Evolutionary conservation across 2,329 filamentous ascomycete genomes (phyloP).

Genomic region (Fonsecaea pedrosoi): DNA sequence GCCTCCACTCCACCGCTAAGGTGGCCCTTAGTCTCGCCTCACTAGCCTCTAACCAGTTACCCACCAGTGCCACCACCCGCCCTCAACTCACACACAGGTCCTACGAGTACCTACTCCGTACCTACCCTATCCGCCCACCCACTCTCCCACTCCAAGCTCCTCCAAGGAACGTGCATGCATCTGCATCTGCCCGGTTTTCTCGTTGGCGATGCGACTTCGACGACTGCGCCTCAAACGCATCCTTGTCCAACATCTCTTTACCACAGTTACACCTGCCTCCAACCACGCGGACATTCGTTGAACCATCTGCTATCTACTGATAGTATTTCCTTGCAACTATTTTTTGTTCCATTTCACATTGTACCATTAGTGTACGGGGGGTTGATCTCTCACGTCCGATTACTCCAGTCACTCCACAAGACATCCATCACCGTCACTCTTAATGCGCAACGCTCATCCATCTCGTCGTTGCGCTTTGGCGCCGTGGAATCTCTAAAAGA

Average conservation of each 20-base stretch:
- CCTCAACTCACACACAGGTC: not conserved
- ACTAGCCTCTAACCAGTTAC: not conserved
- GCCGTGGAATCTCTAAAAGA: constrained; percentile 19
- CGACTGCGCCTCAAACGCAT: constrained; percentile 29
- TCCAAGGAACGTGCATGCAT: constrained; percentile 18
- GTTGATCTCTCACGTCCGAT: not conserved
- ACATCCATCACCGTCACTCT: constrained; percentile 3
- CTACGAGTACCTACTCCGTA: too few relatives aligned
- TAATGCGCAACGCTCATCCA: constrained; percentile 25
- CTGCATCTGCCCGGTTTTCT: constrained; percentile 24
- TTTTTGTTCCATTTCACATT: not conserved
- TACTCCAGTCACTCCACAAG: constrained; percentile 8
- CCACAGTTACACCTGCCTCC: constrained; percentile 7
- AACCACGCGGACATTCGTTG: not conserved
- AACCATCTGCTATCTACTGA: constrained; percentile 4
- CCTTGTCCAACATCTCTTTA: constrained; percentile 5
- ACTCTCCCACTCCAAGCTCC: not conserved
- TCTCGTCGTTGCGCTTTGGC: constrained; percentile 26
- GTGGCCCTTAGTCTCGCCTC: not conserved
- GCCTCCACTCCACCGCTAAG: not conserved
- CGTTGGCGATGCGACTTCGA: constrained; percentile 25
- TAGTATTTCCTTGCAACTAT: not conserved
- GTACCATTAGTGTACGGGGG: not conserved
- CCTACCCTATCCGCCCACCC: not conserved
- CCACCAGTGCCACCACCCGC: not conserved